Base-by-base conservation (phyloP, 306 rosid genomes). In the Inga leiocalycina region DNA sequence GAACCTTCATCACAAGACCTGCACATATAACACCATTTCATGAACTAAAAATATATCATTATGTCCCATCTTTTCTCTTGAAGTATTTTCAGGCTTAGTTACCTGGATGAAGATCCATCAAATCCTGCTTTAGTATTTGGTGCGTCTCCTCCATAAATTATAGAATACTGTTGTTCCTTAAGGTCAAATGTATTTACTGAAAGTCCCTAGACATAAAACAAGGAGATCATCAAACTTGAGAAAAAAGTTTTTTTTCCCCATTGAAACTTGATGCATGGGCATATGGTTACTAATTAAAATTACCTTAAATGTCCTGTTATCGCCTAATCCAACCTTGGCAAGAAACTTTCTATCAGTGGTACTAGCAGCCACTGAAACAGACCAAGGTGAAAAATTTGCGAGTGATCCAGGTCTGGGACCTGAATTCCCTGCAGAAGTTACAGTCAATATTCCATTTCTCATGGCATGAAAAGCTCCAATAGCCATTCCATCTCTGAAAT, bases 391-490 rank as follows among this genome's bases (percentile, higher is more conserved):
- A 27, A 74, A 46, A 62, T 83, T 90, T 1, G 0, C 1, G 4
- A 90, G 6, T 6, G 83, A 80, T 44, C 52, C 61, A 34, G 10
- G 67, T 8, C 0, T 0, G 48, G 93, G 94, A 51, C 92, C 92
- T 0, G 0, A 0, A 59, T 90, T 90, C 3, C 97, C 93, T 3
- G 83, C 92, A 2, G 90, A 35, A 56, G 39, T 8, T 0, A 82
- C 83, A 0, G 90, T 79, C 41, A 86, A 48, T 24, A 92, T 72
- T 24, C 91, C 94, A 2, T 86, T 80, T 66, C 65, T 86, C 87
- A 83, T 76, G 0, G 97, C 92, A 68, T 92, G 96, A 17, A 92
- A 90, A 1, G 92, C 66, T 30, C 90, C 93, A 71, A 92, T 85
- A 0, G 87, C 70, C 0, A 30, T 1, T 27, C 10, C 11, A 74